Percentiles rank a stretch among this genome's conserved stretches.
Evolutionary conservation across 352 stramenopile genomes (phyloP).

Genomic region (Globisporangium spiculum): DNA sequence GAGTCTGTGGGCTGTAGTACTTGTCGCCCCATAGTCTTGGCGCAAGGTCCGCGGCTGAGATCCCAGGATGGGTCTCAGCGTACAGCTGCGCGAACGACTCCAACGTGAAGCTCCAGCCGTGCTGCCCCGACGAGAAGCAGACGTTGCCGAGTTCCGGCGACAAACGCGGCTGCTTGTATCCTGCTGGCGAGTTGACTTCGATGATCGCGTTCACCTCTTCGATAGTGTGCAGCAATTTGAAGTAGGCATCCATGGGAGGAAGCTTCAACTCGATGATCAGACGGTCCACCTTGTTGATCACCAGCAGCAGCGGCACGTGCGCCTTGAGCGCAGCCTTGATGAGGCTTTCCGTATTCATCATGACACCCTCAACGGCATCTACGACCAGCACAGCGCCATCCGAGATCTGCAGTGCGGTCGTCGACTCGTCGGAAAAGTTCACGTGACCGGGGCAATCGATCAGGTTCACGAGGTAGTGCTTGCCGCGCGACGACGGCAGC

Average conservation of each 20-base stretch:
- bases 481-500: conserved; percentile 91
- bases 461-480: conserved; percentile 96
- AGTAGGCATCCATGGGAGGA: conserved; percentile 96
- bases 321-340: conserved; percentile 91
- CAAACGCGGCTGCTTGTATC: conserved; percentile 54
- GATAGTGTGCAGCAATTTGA: conserved; percentile 97
- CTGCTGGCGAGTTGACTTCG: conserved; percentile 50
- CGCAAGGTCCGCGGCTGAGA: conserved; percentile 86
- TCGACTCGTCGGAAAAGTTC: conserved; percentile 97
- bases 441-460: conserved; percentile 97
- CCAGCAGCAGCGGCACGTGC: conserved; percentile 88
- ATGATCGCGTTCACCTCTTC: conserved; percentile 96
- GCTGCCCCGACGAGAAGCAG: conserved; percentile 94
- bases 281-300: conserved; percentile 98
- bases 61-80: conserved; percentile 56
- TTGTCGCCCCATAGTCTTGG: conserved; percentile 96
- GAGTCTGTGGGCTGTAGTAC: conserved; percentile 93
- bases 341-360: conserved; percentile 96
- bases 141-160: conserved; percentile 96
- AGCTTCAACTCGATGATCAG: conserved; percentile 99
- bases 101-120: conserved; percentile 98
- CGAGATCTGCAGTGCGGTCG: conserved; percentile 89
- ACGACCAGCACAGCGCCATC: conserved; percentile 97
- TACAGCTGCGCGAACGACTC: conserved; percentile 93
- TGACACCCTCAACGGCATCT: conserved; percentile 97